Base-by-base conservation (phyloP, 805 yeast genomes). In the Debaryomyces prosopidis region DNA sequence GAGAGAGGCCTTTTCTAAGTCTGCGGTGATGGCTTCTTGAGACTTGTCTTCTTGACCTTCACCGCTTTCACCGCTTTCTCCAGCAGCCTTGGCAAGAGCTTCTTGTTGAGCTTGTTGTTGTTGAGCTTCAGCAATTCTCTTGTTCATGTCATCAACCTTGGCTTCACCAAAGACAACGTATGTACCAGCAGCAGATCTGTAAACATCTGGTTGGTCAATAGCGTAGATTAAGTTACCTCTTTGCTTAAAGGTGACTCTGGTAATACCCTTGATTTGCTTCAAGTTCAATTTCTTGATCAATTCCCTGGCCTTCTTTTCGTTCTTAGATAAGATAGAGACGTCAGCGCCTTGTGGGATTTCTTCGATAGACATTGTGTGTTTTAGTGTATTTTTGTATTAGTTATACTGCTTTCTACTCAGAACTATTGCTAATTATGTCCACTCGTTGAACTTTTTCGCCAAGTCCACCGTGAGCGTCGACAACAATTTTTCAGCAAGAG, bases 91-190 rank as follows among this genome's bases (percentile, higher is more conserved):
- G 47, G 73, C 72, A 47, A 71, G 71, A 48, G 73, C 74, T 45
- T 69, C 73, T 48, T 68, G 69, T 51, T 72, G 75, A 54, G 80
- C 82, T 71, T 84, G 87, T 55, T 88, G 88, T 65, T 87, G 87
- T 69, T 85, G 87, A 52, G 87, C 85, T 68, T 84, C 87, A 66
- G 87, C 86, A 73, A 87, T 80, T 80, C 90, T 85, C 75, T 88
- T 84, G 76, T 85, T 83, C 73, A 90, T 76, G 79, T 92, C 96
- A 73, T 92, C 97, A 59, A 88, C 87, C 81, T 89, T 88, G 68
- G 97, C 96, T 77, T 91, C 97, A 76, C 99, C 99, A 63, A 92
- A 91, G 58, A 92, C 97, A 62, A 92, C 85, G 80, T 87, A 94
- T 60, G 96, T 85, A 68, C 97, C 97, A 66, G 95, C 87, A 54